Evolutionary conservation across 2,329 filamentous ascomycete genomes (phyloP).

Genomic region (Venturia oleaginea): DNA sequence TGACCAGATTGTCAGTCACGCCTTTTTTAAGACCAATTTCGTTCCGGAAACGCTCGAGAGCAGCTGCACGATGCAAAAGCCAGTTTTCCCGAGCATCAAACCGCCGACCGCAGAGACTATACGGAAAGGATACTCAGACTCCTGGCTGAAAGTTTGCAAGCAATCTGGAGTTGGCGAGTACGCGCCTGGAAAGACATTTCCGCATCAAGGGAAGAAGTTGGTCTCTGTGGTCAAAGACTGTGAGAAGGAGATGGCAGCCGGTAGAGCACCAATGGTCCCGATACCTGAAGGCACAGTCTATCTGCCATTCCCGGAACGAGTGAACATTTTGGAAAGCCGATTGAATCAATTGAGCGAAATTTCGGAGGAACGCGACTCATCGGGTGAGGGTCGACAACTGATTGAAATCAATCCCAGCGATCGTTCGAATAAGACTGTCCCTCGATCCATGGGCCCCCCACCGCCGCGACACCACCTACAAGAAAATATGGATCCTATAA

Average conservation of each 20-base stretch:
- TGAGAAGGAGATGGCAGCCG: constrained; percentile 38
- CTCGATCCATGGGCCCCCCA: constrained; percentile 8
- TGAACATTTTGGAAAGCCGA: constrained; percentile 25
- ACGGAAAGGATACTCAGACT: constrained; percentile 40
- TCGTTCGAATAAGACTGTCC: constrained; percentile 16
- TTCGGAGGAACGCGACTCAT: constrained; percentile 31
- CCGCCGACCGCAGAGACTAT: constrained; percentile 35
- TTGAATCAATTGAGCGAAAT: constrained; percentile 26
- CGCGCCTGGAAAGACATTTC: constrained; percentile 36
- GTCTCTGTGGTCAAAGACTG: constrained; percentile 42
- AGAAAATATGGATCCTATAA: constrained; percentile 27
- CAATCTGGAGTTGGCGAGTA: constrained; percentile 42
- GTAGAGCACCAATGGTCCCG: constrained; percentile 39
- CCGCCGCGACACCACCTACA: constrained; percentile 24
- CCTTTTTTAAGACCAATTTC: constrained; percentile 69
- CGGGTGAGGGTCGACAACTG: constrained; percentile 30
- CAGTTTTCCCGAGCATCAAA: constrained; percentile 37
- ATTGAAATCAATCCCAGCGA: constrained; percentile 40
- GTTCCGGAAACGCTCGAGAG: constrained; percentile 50
- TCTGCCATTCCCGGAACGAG: constrained; percentile 33
- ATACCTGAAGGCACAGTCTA: constrained; percentile 41
- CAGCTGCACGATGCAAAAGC: constrained; percentile 35
- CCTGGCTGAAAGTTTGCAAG: constrained; percentile 42
- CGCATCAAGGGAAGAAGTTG: constrained; percentile 37
- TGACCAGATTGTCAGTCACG: constrained; percentile 68